Evolutionary conservation across 257 asterid genomes (phyloP), one percentile per base, ranked within the genome.

Genomic region (Penstemon davidsonii): DNA sequence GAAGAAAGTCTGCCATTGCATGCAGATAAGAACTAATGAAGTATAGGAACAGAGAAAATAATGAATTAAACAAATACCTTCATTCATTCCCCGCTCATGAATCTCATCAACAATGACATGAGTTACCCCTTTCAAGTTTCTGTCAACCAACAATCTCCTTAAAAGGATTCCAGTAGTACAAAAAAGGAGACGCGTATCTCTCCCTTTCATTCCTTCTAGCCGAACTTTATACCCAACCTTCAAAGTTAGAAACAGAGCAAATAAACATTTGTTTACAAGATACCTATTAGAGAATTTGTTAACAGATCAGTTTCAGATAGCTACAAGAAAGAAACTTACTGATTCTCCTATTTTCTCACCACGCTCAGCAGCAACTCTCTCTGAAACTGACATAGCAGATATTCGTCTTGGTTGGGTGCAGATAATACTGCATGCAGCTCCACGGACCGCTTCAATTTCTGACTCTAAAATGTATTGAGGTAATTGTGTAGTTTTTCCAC

Each of bases 31-130:
- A 75, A 73, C 66, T 58, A 51, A 44, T n/a, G 66, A 60, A 55
- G 62, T 66, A 60, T 5, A 73, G 18, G 59, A 67, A 19, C 7
- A 50, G 67, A 47, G 44, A 67, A 61, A 47, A 49, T 54, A 53
- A 44, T 39, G 55, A 68, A 55, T 60, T n/a, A 61, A 45, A 19
- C 19, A 73, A 52, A 15, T 81, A 91, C 96, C 97, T 87, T 91
- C 97, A 81, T 91, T 91, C 97, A 91, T 91, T 66, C 97, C 96
- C 39, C 96, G 95, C 83, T 91, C 97, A 75, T 91, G 97, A 84
- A 91, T 91, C 81, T 91, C 97, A 75, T 91, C 97, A 66, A 91
- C 90, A 71, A 88, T 77, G 68, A 91, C 96, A 76, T 91, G 96
- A 67, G 93, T 88, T 55, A 86, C 83, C 59, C 97, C 97, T 80